Evolutionary conservation across 306 rosid species (phyloP).

Genomic region (Pyrus betulifolia): DNA sequence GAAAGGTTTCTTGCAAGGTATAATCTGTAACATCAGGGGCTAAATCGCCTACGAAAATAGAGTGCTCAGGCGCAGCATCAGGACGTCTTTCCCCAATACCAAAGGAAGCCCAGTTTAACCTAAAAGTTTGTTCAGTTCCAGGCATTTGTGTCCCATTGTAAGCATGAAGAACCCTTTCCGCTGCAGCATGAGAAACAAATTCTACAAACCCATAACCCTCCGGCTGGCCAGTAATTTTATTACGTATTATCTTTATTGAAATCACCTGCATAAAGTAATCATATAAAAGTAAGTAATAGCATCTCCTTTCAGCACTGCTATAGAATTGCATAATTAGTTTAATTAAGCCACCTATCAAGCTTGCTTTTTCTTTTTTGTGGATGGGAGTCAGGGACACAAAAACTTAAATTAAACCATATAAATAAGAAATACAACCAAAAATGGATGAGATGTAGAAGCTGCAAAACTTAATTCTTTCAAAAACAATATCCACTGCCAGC

Average conservation of each 20-base stretch:
- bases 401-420: neutral
- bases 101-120: conserved; percentile 90
- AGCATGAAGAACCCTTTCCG: conserved; percentile 66
- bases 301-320: neutral
- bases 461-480: neutral
- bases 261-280: conserved; percentile 33
- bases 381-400: neutral
- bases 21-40: conserved; percentile 92
- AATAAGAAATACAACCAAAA: neutral
- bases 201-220: conserved; percentile 91
- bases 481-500: neutral
- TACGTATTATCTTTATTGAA: conserved; percentile 83
- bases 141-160: conserved; percentile 87
- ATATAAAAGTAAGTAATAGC: neutral
- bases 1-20: conserved; percentile 75
- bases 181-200: conserved; percentile 78
- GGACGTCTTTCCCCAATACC: conserved; percentile 86
- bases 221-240: conserved; percentile 74
- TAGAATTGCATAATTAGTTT: neutral
- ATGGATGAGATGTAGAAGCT: neutral
- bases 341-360: neutral
- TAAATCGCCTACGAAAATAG: conserved; percentile 84
- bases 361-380: neutral
- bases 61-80: conserved; percentile 79
- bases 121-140: conserved; percentile 72